Conservation (phyloP, 2,329 filamentous ascomycete genomes). For the Penicillium sp. region DNA sequence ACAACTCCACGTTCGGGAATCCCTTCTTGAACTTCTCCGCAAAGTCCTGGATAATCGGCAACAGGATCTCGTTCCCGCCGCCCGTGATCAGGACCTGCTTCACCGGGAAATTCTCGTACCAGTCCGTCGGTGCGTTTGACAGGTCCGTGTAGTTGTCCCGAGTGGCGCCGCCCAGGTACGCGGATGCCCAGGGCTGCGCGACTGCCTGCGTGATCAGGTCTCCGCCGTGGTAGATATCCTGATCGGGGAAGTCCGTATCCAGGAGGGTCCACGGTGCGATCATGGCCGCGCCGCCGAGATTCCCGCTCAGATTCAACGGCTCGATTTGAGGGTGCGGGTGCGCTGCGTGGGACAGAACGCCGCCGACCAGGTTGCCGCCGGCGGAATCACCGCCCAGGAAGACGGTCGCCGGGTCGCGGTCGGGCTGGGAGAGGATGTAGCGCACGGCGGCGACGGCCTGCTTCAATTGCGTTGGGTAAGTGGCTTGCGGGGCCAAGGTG, state of each 20-base stretch:
- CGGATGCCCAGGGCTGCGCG: conserved; percentile 47
- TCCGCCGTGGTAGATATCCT: conserved; percentile 48
- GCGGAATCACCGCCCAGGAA: conserved; percentile 47
- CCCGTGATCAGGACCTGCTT: conserved; percentile 53
- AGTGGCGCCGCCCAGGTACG: conserved; percentile 46
- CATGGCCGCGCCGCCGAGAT: conserved; percentile 52
- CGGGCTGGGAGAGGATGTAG: conserved; percentile 37
- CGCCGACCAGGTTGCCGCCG: conserved; percentile 43
- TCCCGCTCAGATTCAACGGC: conserved; percentile 41
- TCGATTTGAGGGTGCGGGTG: conserved; percentile 58
- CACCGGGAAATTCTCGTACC: conserved; percentile 54
- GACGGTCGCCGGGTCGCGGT: conserved; percentile 35
- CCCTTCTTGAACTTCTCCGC: conserved; percentile 47
- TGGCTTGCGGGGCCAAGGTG: conserved; percentile 51
- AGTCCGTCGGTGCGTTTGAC: conserved; percentile 47
- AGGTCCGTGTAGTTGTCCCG: conserved; percentile 57
- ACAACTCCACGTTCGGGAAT: conserved; percentile 33
- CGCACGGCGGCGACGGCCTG: conserved; percentile 43
- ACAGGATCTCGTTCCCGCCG: conserved; percentile 56
- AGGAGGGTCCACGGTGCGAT: conserved; percentile 61
- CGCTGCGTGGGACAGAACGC: conserved; percentile 40
- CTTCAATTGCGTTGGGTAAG: conserved; percentile 45
- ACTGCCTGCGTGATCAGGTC: conserved; percentile 49
- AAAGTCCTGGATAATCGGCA: conserved; percentile 56
- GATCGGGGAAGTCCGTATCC: conserved; percentile 44